phyloP scores from a whole-genome alignment of 768 basidiomycete genomes.

The Lentinula raphanica region DNA sequence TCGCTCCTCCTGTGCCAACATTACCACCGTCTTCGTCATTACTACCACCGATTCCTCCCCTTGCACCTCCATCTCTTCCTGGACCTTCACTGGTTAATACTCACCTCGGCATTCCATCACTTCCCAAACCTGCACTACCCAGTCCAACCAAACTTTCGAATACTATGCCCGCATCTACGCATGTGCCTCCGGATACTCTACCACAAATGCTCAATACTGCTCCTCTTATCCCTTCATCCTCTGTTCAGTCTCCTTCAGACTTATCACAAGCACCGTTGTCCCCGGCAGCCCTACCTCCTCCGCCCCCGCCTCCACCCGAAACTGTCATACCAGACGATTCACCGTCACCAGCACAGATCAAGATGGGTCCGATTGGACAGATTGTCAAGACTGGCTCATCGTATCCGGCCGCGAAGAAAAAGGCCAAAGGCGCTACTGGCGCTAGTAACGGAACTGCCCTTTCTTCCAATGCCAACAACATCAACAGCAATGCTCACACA shows the following conservation, averaged over 20 bases:
- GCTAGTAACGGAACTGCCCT: slow-evolving; percentile 11
- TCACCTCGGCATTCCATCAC: slow-evolving; percentile 9
- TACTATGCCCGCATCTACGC: neutral
- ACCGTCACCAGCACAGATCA: slow-evolving; percentile 52
- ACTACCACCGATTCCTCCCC: slow-evolving; percentile 11
- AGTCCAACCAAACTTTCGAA: neutral
- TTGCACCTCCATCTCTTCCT: slow-evolving; percentile 12
- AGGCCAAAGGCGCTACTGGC: slow-evolving; percentile 22
- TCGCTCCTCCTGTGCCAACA: slow-evolving; percentile 20
- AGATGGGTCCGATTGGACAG: slow-evolving; percentile 78
- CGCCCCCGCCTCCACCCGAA: slow-evolving; percentile 10
- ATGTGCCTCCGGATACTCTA: neutral
- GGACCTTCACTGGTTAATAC: slow-evolving; percentile 11
- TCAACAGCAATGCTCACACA: neutral
- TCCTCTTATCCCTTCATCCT: neutral
- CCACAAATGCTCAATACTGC: neutral
- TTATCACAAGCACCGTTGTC: neutral
- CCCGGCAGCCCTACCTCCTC: neutral
- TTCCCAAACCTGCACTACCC: neutral
- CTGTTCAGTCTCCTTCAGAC: neutral
- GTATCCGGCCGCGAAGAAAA: slow-evolving; percentile 58
- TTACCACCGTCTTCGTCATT: slow-evolving; percentile 11
- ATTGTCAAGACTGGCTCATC: slow-evolving; percentile 49
- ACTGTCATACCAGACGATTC: slow-evolving; percentile 60
- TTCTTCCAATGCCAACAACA: slow-evolving; percentile 3